These are phyloP conservation scores for Gnomoniopsis sp. DNA, from an alignment of 2,329 filamentous ascomycete species.

Conservation along the genomic window DNA sequence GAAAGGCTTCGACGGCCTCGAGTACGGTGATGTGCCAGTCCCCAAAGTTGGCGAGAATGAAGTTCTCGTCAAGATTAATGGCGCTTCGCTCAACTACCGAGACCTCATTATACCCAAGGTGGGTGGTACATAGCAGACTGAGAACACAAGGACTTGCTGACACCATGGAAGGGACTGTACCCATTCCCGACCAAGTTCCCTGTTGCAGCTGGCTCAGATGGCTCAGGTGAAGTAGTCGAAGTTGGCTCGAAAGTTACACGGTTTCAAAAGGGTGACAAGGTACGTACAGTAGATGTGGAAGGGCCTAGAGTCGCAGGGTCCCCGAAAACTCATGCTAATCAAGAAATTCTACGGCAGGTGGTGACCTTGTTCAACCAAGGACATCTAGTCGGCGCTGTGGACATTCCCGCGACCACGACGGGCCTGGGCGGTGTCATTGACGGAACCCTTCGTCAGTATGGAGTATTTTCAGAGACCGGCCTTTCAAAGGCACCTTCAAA, in stretches of 20 bases:
- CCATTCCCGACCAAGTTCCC: constrained; percentile 39
- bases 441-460: constrained; percentile 66
- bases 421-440: constrained; percentile 67
- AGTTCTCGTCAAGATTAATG: constrained; percentile 64
- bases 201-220: constrained; percentile 50
- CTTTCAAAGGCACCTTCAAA: constrained; percentile 60
- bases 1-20: constrained; percentile 58
- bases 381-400: constrained; percentile 44
- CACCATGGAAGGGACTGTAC: constrained; percentile 37
- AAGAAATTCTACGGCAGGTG: neutral
- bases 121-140: neutral
- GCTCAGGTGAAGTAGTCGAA: constrained; percentile 50
- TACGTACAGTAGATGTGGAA: no score
- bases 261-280: constrained; percentile 50
- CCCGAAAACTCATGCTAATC: neutral
- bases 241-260: constrained; percentile 46
- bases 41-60: constrained; percentile 66
- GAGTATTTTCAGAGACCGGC: constrained; percentile 63
- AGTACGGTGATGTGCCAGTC: constrained; percentile 51
- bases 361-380: constrained; percentile 60
- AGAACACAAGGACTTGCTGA: neutral
- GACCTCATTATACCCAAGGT: constrained; percentile 46
- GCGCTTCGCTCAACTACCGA: constrained; percentile 53
- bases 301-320: no score
- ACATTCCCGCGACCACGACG: constrained; percentile 34